Conservation (phyloP, 306 rosid genomes). For the Vachellia pachyceras region DNA sequence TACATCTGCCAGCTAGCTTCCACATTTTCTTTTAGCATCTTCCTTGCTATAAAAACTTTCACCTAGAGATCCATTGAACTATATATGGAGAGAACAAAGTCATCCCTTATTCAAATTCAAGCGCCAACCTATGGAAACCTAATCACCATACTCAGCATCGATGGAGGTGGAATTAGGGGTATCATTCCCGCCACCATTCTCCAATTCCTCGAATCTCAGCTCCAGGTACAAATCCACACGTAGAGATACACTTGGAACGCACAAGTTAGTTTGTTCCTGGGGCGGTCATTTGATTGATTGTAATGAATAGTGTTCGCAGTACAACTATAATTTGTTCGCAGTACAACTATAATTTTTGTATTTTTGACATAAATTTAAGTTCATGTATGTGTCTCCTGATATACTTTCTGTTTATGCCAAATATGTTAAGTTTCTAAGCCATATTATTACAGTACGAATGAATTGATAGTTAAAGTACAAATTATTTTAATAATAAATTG, state of each 20-base stretch:
- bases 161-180: conserved; percentile 14
- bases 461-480: no score
- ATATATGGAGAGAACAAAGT: not conserved
- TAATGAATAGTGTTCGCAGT: no score
- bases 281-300: no score
- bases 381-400: not conserved
- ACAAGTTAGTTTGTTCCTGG: not conserved
- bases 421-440: not conserved
- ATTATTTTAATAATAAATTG: no score
- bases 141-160: conserved; percentile 10
- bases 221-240: not conserved
- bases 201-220: conserved; percentile 14
- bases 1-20: not conserved
- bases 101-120: not conserved
- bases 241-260: not conserved
- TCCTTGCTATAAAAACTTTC: not conserved
- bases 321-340: no score
- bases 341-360: no score
- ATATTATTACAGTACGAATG: no score
- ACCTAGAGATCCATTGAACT: not conserved
- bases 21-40: not conserved
- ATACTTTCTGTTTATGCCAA: not conserved
- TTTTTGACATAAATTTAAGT: no score
- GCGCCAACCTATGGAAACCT: not conserved
- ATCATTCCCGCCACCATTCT: conserved; percentile 9